Conservation (phyloP, 2,329 filamentous ascomycete species). For the Daldinia sp. region DNA sequence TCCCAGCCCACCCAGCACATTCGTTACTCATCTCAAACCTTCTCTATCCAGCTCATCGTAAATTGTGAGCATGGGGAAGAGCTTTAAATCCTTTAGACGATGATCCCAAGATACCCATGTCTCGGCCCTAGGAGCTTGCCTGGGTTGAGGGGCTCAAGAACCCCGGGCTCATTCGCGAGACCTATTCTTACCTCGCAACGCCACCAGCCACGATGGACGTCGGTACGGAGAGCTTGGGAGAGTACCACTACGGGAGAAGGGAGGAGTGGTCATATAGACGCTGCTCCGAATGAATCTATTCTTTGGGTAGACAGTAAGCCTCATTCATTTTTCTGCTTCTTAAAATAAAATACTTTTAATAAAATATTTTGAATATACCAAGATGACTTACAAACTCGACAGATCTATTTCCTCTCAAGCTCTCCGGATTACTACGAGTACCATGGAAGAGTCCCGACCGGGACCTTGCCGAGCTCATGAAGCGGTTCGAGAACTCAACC, state of each 20-base stretch:
- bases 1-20: background rate
- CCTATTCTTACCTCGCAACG: slow-evolving; percentile 32
- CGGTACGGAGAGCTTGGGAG: slow-evolving; percentile 49
- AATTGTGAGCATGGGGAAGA: slow-evolving; percentile 35
- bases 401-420: slow-evolving; percentile 86
- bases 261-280: slow-evolving; percentile 82
- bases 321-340: background rate
- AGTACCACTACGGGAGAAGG: slow-evolving; percentile 62
- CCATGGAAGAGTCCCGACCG: slow-evolving; percentile 57
- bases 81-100: slow-evolving; percentile 35
- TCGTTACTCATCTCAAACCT: background rate
- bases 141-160: slow-evolving; percentile 45
- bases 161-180: slow-evolving; percentile 32
- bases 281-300: slow-evolving; percentile 78
- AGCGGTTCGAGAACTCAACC: slow-evolving; percentile 60
- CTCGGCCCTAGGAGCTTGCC: slow-evolving; percentile 49
- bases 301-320: slow-evolving; percentile 86
- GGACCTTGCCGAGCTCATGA: slow-evolving; percentile 60
- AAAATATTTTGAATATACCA: background rate
- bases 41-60: slow-evolving; percentile 9
- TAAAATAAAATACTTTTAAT: background rate
- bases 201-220: slow-evolving; percentile 35
- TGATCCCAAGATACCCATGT: slow-evolving; percentile 46
- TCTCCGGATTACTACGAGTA: slow-evolving; percentile 59
- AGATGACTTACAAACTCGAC: background rate